phyloP scores from a whole-genome alignment of 495 filamentous ascomycete genomes.

The Penicillium verhagenii region DNA sequence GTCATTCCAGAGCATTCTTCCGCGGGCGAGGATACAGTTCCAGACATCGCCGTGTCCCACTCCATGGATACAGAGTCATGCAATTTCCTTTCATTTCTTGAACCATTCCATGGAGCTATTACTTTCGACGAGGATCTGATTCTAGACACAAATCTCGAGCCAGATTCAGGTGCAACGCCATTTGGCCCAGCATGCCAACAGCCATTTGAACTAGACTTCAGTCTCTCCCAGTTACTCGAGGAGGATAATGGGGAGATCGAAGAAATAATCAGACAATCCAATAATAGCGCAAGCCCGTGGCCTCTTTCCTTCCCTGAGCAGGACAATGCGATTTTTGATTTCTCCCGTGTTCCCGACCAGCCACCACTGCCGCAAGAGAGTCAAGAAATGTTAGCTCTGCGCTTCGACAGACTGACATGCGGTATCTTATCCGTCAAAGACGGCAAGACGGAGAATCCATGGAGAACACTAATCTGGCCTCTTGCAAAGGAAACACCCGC shows the following conservation, averaged over 20 bases:
- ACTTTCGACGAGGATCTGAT: conserved; percentile 15
- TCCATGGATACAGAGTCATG: conserved; percentile 14
- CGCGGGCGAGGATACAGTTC: conserved; percentile 12
- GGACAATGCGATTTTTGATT: conserved; percentile 5
- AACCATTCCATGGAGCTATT: conserved; percentile 16
- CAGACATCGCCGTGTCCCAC: conserved; percentile 3
- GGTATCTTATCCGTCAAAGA: conserved; percentile 74
- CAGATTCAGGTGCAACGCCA: neutral
- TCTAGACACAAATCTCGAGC: conserved; percentile 7
- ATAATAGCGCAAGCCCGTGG: conserved; percentile 20
- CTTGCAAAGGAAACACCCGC: conserved; percentile 64
- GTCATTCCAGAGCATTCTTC: conserved; percentile 7
- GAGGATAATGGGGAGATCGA: conserved; percentile 56
- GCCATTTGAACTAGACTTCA: conserved; percentile 20
- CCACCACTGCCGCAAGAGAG: conserved; percentile 43
- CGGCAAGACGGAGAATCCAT: conserved; percentile 72
- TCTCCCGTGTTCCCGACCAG: conserved; percentile 8
- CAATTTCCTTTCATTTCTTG: conserved; percentile 25
- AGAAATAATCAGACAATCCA: conserved; percentile 52
- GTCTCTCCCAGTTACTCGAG: conserved; percentile 37
- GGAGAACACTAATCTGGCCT: conserved; percentile 74
- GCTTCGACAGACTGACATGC: conserved; percentile 71
- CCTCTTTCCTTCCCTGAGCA: conserved; percentile 23
- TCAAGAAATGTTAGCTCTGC: conserved; percentile 63
- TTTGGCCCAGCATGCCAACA: conserved; percentile 5